Evolutionary conservation across 2,329 filamentous ascomycete genomes (phyloP), one percentile per base, ranked within the genome.

Genomic region (Colletotrichum viniferum): DNA sequence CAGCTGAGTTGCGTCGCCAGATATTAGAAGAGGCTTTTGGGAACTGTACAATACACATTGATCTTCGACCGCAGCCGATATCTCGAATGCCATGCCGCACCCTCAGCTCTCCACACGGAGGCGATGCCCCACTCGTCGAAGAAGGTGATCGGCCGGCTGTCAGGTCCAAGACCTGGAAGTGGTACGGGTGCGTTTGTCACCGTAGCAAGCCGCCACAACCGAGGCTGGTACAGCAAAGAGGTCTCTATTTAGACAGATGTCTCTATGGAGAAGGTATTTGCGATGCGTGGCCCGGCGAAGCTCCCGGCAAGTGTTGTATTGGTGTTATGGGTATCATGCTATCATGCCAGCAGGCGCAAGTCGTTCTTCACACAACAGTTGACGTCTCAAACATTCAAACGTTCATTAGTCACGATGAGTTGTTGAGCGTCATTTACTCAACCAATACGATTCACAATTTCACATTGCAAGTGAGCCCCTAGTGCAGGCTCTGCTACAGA

Each of bases 321-420:
- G 36, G 36, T 4, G 0, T 38, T 14, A 9, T 38, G 36, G 14
- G 36, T 38, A 18, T 38, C 36, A 38, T 38, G 36, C 36, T 38
- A 38, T 18, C 36, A 38, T 38, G 36, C 36, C 2, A 38, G 36
- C 36, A 18, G 36, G 36, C 36, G 14, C 18, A 14, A 38, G 36
- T 38, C 36, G 3, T 7, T 38, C 7, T 1, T 7, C 36, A 38
- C 36, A 38, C 36, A 38, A 38, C 2, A 38, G 14, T 38, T 38
- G 36, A 38, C 36, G 0, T 38, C 36, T 38, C 36, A 38, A 0
- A 38, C 0, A 2, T 0, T 38, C 14, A 38, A 18, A 14, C 36
- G 36, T 38, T 38, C 7, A 16, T 38, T 38, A 9, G 36, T 18
- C 7, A 8, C 36, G 36, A 16, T 38, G 36, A 38, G 36, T 7